Evolutionary conservation across 352 stramenopile species (phyloP), one percentile per base, ranked within the genome.

Genomic region (Pythium monospermum): DNA sequence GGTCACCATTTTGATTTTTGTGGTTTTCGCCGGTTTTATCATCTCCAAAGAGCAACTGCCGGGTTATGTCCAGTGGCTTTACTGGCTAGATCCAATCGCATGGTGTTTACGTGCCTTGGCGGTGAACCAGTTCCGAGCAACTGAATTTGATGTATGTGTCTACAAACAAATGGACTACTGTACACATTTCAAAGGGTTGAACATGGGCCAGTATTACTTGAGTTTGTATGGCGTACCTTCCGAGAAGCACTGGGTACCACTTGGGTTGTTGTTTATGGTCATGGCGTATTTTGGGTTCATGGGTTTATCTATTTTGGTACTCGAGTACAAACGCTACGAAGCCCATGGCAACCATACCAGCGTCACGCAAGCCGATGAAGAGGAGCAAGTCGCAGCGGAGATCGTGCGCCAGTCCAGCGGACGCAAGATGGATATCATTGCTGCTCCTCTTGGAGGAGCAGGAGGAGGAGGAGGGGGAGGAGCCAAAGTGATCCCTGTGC

Each of bases 21-120:
- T 85, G n/a, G 58, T 91, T 11, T 88, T 87, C 40, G 65, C 61
- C 1, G 80, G 80, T 27, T 89, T 87, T 15, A 55, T 87, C 22
- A 56, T 83, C 13, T 48, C 73, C 1, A 76, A 83, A 39, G 51
- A 80, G 10, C 54, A 68, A 23, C 80, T 89, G 19, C 76, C 75
- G 2, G 50, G 66, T 35, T 82, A 75, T 53, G 51, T 78, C 11
- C 63, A 69, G n/a, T 91, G 82, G 82, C 13, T 88, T 16, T 91
- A 88, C 61, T 88, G 72, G 68, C 49, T 91, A 28, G 73, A 89
- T 50, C 82, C 82, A 6, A 50, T 91, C 15, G 52, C 71, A 2
- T 91, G 78, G 77, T 57, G 53, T 18, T 36, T 83, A 19, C 75
- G 77, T 32, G 58, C 49, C 30, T 42, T 82, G 15, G 60, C 68